phyloP scores from a whole-genome alignment of 2,329 filamentous ascomycete genomes.

The Verticillium nonalfalfae region DNA sequence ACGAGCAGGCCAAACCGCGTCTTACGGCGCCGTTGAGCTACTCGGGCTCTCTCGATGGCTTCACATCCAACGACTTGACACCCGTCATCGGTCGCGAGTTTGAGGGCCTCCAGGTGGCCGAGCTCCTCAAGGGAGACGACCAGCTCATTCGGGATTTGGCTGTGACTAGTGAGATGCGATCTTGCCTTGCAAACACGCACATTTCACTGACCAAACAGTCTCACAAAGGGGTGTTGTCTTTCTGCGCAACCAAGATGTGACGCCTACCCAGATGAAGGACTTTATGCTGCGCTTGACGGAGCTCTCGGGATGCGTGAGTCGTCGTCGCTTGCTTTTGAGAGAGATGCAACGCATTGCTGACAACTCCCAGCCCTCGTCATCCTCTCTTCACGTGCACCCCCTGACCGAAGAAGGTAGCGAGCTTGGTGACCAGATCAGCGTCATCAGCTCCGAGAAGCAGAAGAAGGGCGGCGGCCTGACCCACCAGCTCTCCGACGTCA shows the following conservation, averaged over 20 bases:
- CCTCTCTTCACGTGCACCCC: slow-evolving; percentile 48
- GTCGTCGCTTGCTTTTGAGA: not conserved
- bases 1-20: slow-evolving; percentile 20
- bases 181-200: not conserved
- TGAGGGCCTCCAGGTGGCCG: slow-evolving; percentile 24
- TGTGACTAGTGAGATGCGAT: slow-evolving; percentile 27
- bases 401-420: slow-evolving; percentile 45
- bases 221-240: slow-evolving; percentile 31
- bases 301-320: slow-evolving; percentile 19
- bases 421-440: slow-evolving; percentile 47
- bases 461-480: slow-evolving; percentile 47
- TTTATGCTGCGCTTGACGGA: slow-evolving; percentile 27
- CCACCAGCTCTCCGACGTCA: slow-evolving; percentile 42
- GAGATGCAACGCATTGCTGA: not conserved
- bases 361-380: slow-evolving; percentile 31
- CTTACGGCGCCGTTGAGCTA: slow-evolving; percentile 28
- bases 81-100: slow-evolving; percentile 46
- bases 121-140: slow-evolving; percentile 31
- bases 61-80: slow-evolving; percentile 31
- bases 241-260: slow-evolving; percentile 27
- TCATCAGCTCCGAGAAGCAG: slow-evolving; percentile 50
- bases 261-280: slow-evolving; percentile 28
- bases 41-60: slow-evolving; percentile 32
- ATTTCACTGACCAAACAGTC: slow-evolving; percentile 9
- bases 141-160: slow-evolving; percentile 46